These are phyloP conservation scores for Penicillium parvum DNA, from an alignment of 495 filamentous ascomycete genomes.

Conservation along the genomic window DNA sequence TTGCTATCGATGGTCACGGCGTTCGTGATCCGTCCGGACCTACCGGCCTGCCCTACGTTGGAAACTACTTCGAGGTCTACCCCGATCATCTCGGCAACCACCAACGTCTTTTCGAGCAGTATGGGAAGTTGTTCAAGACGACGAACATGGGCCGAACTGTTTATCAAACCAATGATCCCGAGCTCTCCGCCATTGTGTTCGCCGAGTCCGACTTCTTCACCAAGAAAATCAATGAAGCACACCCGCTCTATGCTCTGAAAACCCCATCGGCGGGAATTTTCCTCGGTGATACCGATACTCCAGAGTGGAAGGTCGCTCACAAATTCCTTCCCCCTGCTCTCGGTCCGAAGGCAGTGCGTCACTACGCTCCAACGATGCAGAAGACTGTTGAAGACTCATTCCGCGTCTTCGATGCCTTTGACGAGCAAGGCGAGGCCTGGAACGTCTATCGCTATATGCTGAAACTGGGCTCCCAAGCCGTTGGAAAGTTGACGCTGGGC, in stretches of 20 bases:
- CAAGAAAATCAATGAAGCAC: slow-evolving; percentile 46
- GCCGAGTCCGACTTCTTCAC: slow-evolving; percentile 47
- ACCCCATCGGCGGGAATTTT: slow-evolving; percentile 47
- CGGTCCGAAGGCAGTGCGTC: slow-evolving; percentile 50
- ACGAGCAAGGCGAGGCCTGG: slow-evolving; percentile 43
- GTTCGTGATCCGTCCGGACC: slow-evolving; percentile 44
- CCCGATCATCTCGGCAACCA: slow-evolving; percentile 58
- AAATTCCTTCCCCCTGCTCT: slow-evolving; percentile 55
- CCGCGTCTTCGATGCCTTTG: slow-evolving; percentile 50
- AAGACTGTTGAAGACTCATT: slow-evolving; percentile 39
- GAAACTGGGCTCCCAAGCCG: slow-evolving; percentile 51
- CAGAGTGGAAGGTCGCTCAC: slow-evolving; percentile 44
- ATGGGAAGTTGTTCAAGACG: slow-evolving; percentile 52
- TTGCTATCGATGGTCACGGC: slow-evolving; percentile 41
- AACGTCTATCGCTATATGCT: slow-evolving; percentile 60
- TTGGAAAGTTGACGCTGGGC: slow-evolving; percentile 49
- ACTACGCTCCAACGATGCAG: slow-evolving; percentile 55
- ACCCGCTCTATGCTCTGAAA: slow-evolving; percentile 47
- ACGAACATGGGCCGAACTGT: slow-evolving; percentile 46
- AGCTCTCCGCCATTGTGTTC: slow-evolving; percentile 37
- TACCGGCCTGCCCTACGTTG: slow-evolving; percentile 43
- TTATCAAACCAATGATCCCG: slow-evolving; percentile 50
- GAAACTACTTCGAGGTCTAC: slow-evolving; percentile 52
- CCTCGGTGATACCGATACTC: slow-evolving; percentile 47
- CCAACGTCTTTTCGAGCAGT: slow-evolving; percentile 49